Conservation (phyloP, 345 rosid species). For the Brassica carinata region DNA sequence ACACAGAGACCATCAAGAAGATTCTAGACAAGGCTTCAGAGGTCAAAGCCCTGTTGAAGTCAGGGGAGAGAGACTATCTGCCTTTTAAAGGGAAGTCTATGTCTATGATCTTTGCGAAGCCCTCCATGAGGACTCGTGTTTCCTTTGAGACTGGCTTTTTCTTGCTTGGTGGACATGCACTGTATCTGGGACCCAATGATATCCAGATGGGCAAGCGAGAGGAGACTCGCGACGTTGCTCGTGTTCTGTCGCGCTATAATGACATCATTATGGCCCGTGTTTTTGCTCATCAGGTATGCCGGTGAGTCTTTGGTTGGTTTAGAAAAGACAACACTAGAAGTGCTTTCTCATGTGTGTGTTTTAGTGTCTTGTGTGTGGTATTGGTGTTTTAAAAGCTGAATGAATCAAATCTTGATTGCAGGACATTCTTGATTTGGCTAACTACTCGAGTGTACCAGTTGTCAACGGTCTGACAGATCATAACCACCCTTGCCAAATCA, state of each 20-base stretch:
- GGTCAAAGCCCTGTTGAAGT: slow-evolving; percentile 80
- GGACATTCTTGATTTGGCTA: slow-evolving; percentile 93
- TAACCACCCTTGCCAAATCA: slow-evolving; percentile 96
- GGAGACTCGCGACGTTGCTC: slow-evolving; percentile 95
- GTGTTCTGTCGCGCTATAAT: slow-evolving; percentile 84
- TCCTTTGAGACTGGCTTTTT: slow-evolving; percentile 94
- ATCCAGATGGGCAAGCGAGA: slow-evolving; percentile 97
- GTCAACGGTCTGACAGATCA: slow-evolving; percentile 91
- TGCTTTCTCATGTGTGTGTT: neutral
- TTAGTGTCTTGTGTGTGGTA: neutral
- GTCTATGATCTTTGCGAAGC: slow-evolving; percentile 97
- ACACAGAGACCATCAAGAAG: slow-evolving; percentile 67
- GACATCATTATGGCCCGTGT: slow-evolving; percentile 96
- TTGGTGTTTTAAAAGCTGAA: neutral
- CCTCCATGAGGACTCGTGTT: slow-evolving; percentile 96
- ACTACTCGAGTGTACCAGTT: slow-evolving; percentile 79
- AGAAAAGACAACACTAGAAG: neutral
- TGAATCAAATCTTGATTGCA: slow-evolving; percentile 31
- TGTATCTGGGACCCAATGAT: slow-evolving; percentile 87
- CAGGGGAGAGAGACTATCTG: slow-evolving; percentile 74
- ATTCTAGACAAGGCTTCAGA: slow-evolving; percentile 77
- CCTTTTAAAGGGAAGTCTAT: slow-evolving; percentile 94
- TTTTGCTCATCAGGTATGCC: slow-evolving; percentile 90
- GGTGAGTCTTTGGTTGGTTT: slow-evolving; percentile 50
- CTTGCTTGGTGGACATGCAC: slow-evolving; percentile 95